Evolutionary conservation across 192 early-diverging fungal genomes (phyloP), one percentile per base, ranked within the genome.

Genomic region (Phlyctochytrium planicorne): DNA sequence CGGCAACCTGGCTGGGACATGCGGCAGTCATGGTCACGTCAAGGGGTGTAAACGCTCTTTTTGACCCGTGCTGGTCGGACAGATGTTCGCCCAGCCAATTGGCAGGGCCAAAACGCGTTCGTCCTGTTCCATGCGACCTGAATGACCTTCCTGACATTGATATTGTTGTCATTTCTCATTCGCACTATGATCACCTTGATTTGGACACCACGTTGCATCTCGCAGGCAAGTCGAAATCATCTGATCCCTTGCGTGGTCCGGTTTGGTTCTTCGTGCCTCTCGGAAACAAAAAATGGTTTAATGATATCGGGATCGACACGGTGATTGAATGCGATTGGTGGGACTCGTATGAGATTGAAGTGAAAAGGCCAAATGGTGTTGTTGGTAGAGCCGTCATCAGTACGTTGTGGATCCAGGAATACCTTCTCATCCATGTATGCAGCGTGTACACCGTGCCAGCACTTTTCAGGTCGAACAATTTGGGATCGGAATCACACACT

Each of bases 141-240:
- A 69, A 75, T 10, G 87, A 90, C 6, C 71, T 92, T 29, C 88
- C 90, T 0, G 75, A 78, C 24, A 79, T 94, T 52, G 91, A 94
- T 59, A 80, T 84, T 0, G 85, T 95, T 4, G 74, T 93, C 3
- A 84, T 95, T 31, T 87, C 83, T 32, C 94, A 95, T 72, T 94
- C 93, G 73, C 94, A 95, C 67, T 96, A 94, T 71, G 94, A 94
- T 70, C 92, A 94, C 59, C 66, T 93, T 67, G 93, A 95, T 73
- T 64, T 84, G 65, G 64, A 77, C 34, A 91, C 89, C 17, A 81
- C 92, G 47, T 70, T 79, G 31, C 67, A 71, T 6, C 71, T 94
- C 6, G 76, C 75, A 1, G 64, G 32, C 34, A 57, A 59, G 30
- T n/a, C 24, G 20, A 6, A 6, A 6, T 20, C 40, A 20, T 20